Conservation (phyloP, 176 grass and related monocot genomes). For the Pontederia crassipes region DNA sequence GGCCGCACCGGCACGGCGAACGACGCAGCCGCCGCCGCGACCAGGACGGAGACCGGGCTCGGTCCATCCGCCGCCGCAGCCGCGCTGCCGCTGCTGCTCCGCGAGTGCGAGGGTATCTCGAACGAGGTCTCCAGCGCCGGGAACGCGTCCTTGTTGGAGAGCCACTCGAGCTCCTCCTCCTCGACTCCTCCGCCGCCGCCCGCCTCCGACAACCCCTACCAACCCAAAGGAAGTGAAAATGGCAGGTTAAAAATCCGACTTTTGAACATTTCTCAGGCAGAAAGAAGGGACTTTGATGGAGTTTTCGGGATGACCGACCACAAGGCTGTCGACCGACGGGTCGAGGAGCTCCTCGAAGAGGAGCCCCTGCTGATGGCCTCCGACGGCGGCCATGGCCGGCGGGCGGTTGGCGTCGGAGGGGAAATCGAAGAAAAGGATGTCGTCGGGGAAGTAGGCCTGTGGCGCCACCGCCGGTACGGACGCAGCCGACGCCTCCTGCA, state of each 20-base stretch:
- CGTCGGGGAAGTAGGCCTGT: conserved; percentile 9
- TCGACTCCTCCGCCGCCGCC: conserved; percentile 28
- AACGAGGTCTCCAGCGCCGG: conserved; percentile 53
- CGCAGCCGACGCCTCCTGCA: background rate
- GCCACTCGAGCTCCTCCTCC: conserved; percentile 78
- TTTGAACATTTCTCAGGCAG: background rate
- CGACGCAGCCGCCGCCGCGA: background rate
- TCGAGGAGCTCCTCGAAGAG: conserved; percentile 12
- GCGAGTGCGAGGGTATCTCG: conserved; percentile 5
- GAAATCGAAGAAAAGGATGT: conserved; percentile 12
- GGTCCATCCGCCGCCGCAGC: background rate
- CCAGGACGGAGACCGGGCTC: background rate
- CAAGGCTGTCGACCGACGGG: background rate
- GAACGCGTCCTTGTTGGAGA: conserved; percentile 73
- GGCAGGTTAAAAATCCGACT: background rate
- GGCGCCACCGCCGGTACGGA: background rate
- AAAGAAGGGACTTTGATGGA: conserved; percentile 13
- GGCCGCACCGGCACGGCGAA: conserved; percentile 24
- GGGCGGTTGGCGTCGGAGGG: background rate
- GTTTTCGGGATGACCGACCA: background rate
- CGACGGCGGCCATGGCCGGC: background rate
- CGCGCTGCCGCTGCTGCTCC: background rate
- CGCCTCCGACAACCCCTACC: conserved; percentile 23
- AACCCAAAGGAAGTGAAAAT: conserved; percentile 19
- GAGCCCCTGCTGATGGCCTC: background rate